Evolutionary conservation across 2,329 filamentous ascomycete genomes (phyloP).

Genomic region (Kalmusia sp.): DNA sequence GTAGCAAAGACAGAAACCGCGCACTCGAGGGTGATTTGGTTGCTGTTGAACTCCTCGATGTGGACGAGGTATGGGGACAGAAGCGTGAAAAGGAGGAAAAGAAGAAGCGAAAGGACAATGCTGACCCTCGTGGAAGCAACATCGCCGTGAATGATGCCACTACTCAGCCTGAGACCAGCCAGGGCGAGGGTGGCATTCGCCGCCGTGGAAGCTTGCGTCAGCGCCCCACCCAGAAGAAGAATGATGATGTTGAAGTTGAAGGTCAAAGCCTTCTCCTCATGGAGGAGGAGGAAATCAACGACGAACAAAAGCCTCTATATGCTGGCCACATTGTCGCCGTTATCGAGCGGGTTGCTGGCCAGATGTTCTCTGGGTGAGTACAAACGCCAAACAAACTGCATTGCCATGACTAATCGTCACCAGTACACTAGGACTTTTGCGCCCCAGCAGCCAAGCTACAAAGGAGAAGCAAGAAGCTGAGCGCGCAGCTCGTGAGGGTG

Average conservation of each 20-base stretch:
- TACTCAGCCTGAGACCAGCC: slow-evolving; percentile 65
- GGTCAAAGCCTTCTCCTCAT: slow-evolving; percentile 95
- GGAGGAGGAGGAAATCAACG: slow-evolving; percentile 98
- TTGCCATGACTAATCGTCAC: slow-evolving; percentile 16
- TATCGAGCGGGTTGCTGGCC: slow-evolving; percentile 93
- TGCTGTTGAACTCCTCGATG: slow-evolving; percentile 93
- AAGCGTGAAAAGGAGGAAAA: slow-evolving; percentile 99
- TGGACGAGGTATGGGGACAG: slow-evolving; percentile 98
- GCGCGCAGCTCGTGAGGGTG: slow-evolving; percentile 86
- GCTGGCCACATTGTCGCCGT: slow-evolving; percentile 97
- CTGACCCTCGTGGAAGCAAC: slow-evolving; percentile 78
- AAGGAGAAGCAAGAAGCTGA: slow-evolving; percentile 99
- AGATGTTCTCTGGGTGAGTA: slow-evolving; percentile 86
- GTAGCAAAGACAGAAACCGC: slow-evolving; percentile 97
- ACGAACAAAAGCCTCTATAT: slow-evolving; percentile 96
- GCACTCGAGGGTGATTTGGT: slow-evolving; percentile 96
- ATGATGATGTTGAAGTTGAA: slow-evolving; percentile 98
- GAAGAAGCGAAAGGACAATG: slow-evolving; percentile 99
- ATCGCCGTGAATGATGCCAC: slow-evolving; percentile 71
- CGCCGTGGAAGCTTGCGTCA: slow-evolving; percentile 94
- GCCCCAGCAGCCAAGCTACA: slow-evolving; percentile 96
- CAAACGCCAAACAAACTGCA: not conserved
- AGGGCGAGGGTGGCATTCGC: slow-evolving; percentile 82
- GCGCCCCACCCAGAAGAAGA: slow-evolving; percentile 99
- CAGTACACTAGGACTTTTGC: slow-evolving; percentile 85